Evolutionary conservation across 495 filamentous ascomycete species (phyloP).

Genomic region (Aspergillus incahuasiensis): DNA sequence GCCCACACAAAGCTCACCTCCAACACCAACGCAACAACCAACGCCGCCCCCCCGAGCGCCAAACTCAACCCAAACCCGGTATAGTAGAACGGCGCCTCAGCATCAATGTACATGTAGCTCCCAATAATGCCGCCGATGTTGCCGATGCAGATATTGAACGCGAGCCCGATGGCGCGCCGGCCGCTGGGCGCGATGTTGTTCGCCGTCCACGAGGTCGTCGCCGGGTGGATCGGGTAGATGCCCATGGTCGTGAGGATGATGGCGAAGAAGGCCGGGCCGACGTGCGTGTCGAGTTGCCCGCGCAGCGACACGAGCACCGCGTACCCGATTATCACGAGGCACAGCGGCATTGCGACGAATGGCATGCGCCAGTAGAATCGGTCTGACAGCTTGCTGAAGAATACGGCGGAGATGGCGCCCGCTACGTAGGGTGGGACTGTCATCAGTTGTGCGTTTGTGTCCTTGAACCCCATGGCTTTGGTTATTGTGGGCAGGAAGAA

Average conservation of each 20-base stretch:
- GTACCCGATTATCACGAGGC: constrained; percentile 29
- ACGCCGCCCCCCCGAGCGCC: constrained; percentile 21
- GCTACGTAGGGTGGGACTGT: constrained; percentile 32
- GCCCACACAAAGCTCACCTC: constrained; percentile 19
- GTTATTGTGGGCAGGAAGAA: constrained; percentile 32
- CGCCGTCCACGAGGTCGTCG: constrained; percentile 32
- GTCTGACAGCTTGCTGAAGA: constrained; percentile 32
- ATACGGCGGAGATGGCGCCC: constrained; percentile 27
- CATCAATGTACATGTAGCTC: constrained; percentile 33
- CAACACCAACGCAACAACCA: constrained; percentile 20
- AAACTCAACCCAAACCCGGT: constrained; percentile 30
- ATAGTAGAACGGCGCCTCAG: constrained; percentile 26
- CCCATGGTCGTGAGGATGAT: constrained; percentile 35
- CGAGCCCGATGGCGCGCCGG: constrained; percentile 34
- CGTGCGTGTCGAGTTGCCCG: constrained; percentile 26
- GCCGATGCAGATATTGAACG: constrained; percentile 33
- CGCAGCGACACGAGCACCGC: constrained; percentile 22
- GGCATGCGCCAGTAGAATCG: constrained; percentile 36
- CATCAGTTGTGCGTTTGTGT: constrained; percentile 29
- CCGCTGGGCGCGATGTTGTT: constrained; percentile 35
- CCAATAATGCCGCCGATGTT: constrained; percentile 34
- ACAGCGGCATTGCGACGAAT: constrained; percentile 29
- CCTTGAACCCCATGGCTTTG: constrained; percentile 25
- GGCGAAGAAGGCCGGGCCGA: constrained; percentile 30
- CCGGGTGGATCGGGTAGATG: constrained; percentile 36